Conservation (phyloP, 208 protist species). For the Crithidia expoeki region DNA sequence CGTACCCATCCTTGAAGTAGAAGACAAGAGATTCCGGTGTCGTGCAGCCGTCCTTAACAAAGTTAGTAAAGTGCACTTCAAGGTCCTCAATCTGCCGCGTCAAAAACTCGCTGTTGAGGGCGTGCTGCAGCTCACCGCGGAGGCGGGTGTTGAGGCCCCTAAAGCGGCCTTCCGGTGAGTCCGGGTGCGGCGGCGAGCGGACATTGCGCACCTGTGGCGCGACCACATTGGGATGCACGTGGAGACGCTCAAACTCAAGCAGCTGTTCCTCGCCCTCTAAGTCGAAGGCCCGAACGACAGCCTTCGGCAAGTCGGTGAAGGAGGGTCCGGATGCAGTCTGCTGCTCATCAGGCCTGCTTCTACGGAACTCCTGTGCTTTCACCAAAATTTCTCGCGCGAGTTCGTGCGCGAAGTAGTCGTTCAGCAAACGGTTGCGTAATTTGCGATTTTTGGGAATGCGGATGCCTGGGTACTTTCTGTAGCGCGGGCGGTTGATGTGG, state of each 20-base stretch:
- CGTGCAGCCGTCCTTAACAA: conserved; percentile 42
- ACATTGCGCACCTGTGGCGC: conserved; percentile 30
- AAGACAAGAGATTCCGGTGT: conserved; percentile 64
- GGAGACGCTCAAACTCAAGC: conserved; percentile 29
- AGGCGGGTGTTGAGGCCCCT: conserved; percentile 72
- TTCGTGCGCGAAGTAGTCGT: conserved; percentile 81
- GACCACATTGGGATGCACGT: conserved; percentile 23
- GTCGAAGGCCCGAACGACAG: conserved; percentile 60
- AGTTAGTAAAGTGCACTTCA: conserved; percentile 64
- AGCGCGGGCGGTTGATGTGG: conserved; percentile 49
- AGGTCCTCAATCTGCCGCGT: conserved; percentile 81
- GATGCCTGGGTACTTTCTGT: conserved; percentile 90
- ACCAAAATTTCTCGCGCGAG: conserved; percentile 50
- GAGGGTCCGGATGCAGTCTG: conserved; percentile 38
- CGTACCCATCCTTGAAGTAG: conserved; percentile 86
- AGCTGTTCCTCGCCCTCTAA: conserved; percentile 72
- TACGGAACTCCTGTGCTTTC: conserved; percentile 54
- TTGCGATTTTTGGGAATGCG: conserved; percentile 76
- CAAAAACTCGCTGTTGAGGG: conserved; percentile 82
- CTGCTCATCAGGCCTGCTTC: conserved; percentile 21
- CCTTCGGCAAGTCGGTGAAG: conserved; percentile 64
- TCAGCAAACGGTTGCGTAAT: conserved; percentile 78
- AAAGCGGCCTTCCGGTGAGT: conserved; percentile 74
- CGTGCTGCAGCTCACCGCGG: conserved; percentile 79
- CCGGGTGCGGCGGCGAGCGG: conserved; percentile 42